phyloP scores from a whole-genome alignment of 78 protist genomes.

The Monocercomonoides exilis region DNA sequence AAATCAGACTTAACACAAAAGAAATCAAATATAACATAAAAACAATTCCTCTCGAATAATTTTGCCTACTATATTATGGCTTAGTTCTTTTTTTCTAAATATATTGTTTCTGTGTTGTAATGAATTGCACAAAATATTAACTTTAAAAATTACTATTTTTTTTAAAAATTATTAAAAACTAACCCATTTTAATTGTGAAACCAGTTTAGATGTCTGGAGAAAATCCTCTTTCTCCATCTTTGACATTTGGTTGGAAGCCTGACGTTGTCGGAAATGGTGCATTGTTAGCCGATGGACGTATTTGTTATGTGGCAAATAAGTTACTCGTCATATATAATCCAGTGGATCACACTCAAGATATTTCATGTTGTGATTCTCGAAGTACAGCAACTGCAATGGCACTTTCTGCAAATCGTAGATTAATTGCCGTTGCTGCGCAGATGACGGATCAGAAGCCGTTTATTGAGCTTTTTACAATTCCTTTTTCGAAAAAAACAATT shows the following conservation, averaged over 20 bases:
- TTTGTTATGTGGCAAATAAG: background rate
- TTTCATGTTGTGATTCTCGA: background rate
- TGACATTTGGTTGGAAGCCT: slow-evolving; percentile 1
- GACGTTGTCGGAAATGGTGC: background rate
- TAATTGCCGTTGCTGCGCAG: background rate
- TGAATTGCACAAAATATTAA: too few relatives aligned
- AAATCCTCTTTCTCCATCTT: background rate
- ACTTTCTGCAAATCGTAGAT: background rate
- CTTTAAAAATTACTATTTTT: too few relatives aligned
- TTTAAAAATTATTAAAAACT: too few relatives aligned
- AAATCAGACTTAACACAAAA: too few relatives aligned
- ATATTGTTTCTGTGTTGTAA: too few relatives aligned
- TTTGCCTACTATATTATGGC: too few relatives aligned
- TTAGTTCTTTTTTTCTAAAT: too few relatives aligned
- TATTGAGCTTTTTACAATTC: background rate
- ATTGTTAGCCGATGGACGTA: background rate
- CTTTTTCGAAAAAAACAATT: background rate
- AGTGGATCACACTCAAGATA: background rate
- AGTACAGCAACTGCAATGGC: background rate
- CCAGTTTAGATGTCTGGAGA: too few relatives aligned
- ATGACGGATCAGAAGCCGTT: background rate
- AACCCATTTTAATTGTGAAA: too few relatives aligned
- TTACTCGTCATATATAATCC: background rate
- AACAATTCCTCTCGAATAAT: too few relatives aligned
- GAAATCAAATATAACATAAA: too few relatives aligned